These are phyloP conservation scores for Fennellomyces sp. DNA, from an alignment of 371 early-diverging fungal genomes.

Conservation along the genomic window DNA sequence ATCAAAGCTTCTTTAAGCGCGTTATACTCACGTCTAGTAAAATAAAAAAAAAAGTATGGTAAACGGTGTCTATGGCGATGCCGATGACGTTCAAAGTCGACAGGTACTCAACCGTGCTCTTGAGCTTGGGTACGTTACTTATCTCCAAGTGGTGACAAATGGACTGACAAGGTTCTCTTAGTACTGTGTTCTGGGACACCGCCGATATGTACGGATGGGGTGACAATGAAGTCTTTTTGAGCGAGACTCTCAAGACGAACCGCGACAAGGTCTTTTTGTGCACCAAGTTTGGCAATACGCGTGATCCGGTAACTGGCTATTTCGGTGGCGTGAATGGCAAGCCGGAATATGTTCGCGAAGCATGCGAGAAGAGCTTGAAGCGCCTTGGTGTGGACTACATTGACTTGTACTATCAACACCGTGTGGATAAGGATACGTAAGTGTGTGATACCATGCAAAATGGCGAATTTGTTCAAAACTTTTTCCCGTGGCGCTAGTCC, in stretches of 20 bases:
- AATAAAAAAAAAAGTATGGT: neutral
- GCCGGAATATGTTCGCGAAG: slow-evolving; percentile 52
- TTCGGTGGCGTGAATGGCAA: slow-evolving; percentile 53
- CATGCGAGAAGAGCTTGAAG: slow-evolving; percentile 39
- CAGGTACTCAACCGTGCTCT: neutral
- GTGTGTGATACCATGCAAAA: neutral
- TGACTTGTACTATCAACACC: slow-evolving; percentile 66
- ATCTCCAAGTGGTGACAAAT: neutral
- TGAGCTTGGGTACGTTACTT: neutral
- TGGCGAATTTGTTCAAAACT: too few species aligned
- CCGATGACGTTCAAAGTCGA: neutral
- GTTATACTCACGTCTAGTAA: too few species aligned
- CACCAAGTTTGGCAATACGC: slow-evolving; percentile 44
- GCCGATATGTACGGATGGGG: slow-evolving; percentile 27
- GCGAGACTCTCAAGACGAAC: slow-evolving; percentile 33
- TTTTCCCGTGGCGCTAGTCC: slow-evolving; percentile 26
- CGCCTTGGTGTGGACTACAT: slow-evolving; percentile 51
- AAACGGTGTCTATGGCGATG: neutral
- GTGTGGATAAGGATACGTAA: slow-evolving; percentile 46
- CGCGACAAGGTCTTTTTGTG: slow-evolving; percentile 45
- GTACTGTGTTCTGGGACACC: slow-evolving; percentile 27
- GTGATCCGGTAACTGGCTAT: slow-evolving; percentile 26
- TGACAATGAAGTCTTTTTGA: slow-evolving; percentile 41
- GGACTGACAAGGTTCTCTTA: neutral
- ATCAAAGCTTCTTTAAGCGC: neutral